Base-by-base conservation (phyloP, 2,329 filamentous ascomycete species). In the Dactylellina cionopaga region DNA sequence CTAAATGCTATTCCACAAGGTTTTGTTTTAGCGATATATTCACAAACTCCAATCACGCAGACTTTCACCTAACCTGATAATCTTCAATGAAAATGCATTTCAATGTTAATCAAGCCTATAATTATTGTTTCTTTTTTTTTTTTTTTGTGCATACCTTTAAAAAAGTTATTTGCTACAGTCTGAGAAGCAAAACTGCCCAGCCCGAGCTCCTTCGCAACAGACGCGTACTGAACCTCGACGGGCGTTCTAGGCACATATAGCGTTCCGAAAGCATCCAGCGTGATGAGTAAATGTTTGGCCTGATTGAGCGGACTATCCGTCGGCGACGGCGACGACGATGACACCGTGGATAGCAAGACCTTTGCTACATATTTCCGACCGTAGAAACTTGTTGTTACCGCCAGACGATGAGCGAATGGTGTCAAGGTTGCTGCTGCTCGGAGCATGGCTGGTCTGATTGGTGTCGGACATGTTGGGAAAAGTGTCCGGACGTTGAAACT, bases 241-340 rank as follows among this genome's bases (percentile, higher is more conserved):
- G 85, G 80, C 7, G 77, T 76, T 51, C 80, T 83, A 0, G 87
- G 86, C 9, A 78, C 80, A 78, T 88, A 89, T 1, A 90, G 80
- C 0, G 87, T 90, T n/a, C 85, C 86, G 75, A 89, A 89, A 3
- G 87, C 87, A 77, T 90, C 87, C 58, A 89, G 85, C 70, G 85
- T 87, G 1, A 89, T 78, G 0, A 89, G 79, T 1, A 89, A 19
- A 56, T 66, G n/a, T n/a, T n/a, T n/a, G n/a, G n/a, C n/a, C n/a
- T n/a, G 81, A 70, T 86, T 85, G 7, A 11, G 7, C 7, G 10
- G 7, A 10, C 9, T 7, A 35, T 35, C 31, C 31, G 31, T 35
- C n/a, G n/a, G n/a, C n/a, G n/a, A n/a, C n/a, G n/a, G n/a, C n/a
- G n/a, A n/a, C n/a, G n/a, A n/a, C n/a, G n/a, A n/a, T n/a, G n/a